Conservation (phyloP, 192 early-diverging fungal genomes). For the Coemansia sp. region DNA sequence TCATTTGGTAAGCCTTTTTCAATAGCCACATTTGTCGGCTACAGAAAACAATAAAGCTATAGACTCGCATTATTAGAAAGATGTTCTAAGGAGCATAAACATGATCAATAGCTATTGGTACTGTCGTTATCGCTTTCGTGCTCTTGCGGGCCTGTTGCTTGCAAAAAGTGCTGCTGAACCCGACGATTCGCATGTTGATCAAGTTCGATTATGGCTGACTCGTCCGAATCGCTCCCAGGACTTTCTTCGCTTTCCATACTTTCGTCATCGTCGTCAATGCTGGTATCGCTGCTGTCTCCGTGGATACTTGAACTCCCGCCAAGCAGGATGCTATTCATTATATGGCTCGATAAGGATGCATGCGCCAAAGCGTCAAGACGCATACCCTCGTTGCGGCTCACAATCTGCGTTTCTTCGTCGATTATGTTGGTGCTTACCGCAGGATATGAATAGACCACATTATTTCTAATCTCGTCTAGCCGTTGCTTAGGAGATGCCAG, state of each 20-base stretch:
- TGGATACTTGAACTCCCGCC: conserved; percentile 8
- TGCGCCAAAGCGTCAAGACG: conserved; percentile 17
- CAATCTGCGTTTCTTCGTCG: conserved; percentile 4
- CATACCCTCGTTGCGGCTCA: conserved; percentile 31
- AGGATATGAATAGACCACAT: conserved; percentile 1
- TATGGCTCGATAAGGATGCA: conserved; percentile 24
- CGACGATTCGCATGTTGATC: not conserved
- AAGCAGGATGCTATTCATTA: conserved; percentile 28
- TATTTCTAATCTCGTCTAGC: not conserved
- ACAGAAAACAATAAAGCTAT: too few relatives aligned
- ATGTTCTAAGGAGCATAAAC: not conserved
- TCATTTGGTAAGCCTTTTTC: too few relatives aligned
- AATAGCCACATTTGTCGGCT: too few relatives aligned
- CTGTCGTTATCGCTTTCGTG: not conserved
- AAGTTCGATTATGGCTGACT: not conserved
- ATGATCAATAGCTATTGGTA: not conserved
- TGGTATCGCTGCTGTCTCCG: conserved; percentile 5
- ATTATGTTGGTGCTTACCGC: conserved; percentile 19
- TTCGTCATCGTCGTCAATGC: conserved; percentile 8
- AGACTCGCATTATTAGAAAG: too few relatives aligned
- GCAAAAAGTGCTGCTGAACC: not conserved
- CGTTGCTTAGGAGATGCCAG: not conserved
- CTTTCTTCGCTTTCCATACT: not conserved
- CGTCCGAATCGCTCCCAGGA: conserved; percentile 1
- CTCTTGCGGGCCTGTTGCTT: not conserved